Evolutionary conservation across 1,139 yeast genomes (phyloP).

Genomic region (Kodamaea alishanica): DNA sequence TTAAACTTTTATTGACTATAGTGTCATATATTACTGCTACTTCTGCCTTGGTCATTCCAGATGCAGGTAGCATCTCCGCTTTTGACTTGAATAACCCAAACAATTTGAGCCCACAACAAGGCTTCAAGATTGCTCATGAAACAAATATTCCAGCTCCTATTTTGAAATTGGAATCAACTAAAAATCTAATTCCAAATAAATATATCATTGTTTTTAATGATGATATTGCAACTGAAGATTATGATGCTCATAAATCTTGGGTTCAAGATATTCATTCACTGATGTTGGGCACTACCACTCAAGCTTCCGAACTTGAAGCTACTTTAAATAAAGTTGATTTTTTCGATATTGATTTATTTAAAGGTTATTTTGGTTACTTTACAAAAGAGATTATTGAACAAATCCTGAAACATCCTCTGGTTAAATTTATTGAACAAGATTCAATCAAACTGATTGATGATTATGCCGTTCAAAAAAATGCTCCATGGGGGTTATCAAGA

Average conservation of each 20-base stretch:
- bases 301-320: constrained; percentile 1
- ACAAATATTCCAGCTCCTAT: constrained; percentile 6
- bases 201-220: constrained; percentile 38
- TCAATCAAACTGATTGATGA: constrained; percentile 30
- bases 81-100: constrained; percentile 9
- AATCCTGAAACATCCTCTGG: constrained; percentile 27
- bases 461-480: constrained; percentile 35
- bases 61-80: constrained; percentile 11
- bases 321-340: constrained; percentile 12
- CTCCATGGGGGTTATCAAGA: constrained; percentile 43
- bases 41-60: constrained; percentile 18
- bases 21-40: constrained; percentile 8
- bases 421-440: constrained; percentile 38
- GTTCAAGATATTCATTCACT: constrained; percentile 8
- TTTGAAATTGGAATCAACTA: constrained; percentile 3
- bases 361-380: constrained; percentile 36
- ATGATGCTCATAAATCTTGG: constrained; percentile 15
- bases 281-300: constrained; percentile 4
- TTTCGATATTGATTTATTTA: constrained; percentile 26
- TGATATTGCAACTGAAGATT: constrained; percentile 19
- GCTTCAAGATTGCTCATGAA: constrained; percentile 5
- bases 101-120: constrained; percentile 3
- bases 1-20: constrained; percentile 4
- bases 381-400: constrained; percentile 24
- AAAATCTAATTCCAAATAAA: constrained; percentile 17